Conservation (phyloP, 305 asterid genomes). For the Lippia alba region DNA sequence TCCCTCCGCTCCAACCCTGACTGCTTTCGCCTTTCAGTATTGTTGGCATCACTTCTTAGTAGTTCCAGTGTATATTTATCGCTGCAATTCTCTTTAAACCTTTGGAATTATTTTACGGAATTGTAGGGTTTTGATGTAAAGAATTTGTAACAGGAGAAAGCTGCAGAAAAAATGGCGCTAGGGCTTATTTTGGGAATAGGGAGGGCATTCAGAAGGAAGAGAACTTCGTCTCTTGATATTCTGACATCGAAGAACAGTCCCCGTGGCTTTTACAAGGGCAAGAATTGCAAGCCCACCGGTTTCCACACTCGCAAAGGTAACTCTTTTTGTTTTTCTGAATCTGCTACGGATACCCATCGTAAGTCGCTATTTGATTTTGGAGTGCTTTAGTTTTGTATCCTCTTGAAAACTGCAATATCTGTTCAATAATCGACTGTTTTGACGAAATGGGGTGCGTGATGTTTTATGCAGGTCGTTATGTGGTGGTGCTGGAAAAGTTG, state of each 20-base stretch:
- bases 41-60: too few species aligned
- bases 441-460: background rate
- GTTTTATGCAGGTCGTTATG: constrained; percentile 76
- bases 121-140: too few species aligned
- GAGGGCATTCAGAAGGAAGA: constrained; percentile 74
- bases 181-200: constrained; percentile 77
- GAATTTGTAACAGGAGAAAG: constrained; percentile 12
- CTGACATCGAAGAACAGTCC: constrained; percentile 74
- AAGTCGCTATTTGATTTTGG: background rate
- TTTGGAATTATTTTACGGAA: too few species aligned
- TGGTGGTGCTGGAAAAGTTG: constrained; percentile 76
- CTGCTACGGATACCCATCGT: background rate
- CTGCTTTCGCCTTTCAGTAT: too few species aligned
- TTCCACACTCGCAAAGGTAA: constrained; percentile 90
- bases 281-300: constrained; percentile 87
- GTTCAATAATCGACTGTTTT: background rate
- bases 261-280: constrained; percentile 77
- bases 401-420: background rate
- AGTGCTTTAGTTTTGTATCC: background rate
- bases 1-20: background rate
- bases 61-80: too few species aligned
- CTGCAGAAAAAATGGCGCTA: constrained; percentile 55
- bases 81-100: too few species aligned
- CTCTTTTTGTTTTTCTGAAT: background rate
- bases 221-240: constrained; percentile 76